A percentile compares a stretch with the other conserved stretches of the same genome.
Evolutionary conservation across 768 basidiomycete genomes (phyloP).

Genomic region (Serendipita indica): DNA sequence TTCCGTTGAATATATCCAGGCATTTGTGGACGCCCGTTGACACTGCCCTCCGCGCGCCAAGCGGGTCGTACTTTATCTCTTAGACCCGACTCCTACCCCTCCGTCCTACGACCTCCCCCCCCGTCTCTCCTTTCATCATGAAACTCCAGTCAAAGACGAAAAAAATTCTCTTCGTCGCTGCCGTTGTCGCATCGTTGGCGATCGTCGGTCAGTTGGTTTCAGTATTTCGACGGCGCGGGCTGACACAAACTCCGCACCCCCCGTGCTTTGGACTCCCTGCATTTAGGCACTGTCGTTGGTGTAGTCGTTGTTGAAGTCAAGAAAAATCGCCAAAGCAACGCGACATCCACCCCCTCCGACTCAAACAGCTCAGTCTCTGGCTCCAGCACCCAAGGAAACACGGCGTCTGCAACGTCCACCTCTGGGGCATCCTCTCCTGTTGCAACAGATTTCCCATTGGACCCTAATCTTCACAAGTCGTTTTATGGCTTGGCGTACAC

Average conservation of each 20-base stretch:
- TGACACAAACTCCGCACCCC: neutral
- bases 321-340: neutral
- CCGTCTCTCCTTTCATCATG: constrained; percentile 6
- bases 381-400: neutral
- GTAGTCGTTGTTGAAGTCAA: constrained; percentile 8
- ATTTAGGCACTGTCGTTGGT: neutral
- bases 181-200: neutral
- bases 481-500: constrained; percentile 11
- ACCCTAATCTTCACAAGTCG: constrained; percentile 3
- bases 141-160: constrained; percentile 3
- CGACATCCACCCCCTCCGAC: neutral
- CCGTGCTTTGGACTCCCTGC: neutral
- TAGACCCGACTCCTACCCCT: neutral
- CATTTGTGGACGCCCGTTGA: too few species aligned
- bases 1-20: too few species aligned
- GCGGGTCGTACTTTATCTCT: neutral
- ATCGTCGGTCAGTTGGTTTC: neutral
- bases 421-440: neutral
- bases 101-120: neutral
- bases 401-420: neutral
- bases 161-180: neutral
- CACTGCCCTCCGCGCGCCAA: too few species aligned
- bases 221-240: neutral
- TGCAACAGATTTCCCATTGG: neutral
- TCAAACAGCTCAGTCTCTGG: neutral